Percentiles rank a stretch among this genome's conserved stretches.
phyloP scores from a whole-genome alignment of 306 rosid genomes.

The Malus sylvestris region DNA sequence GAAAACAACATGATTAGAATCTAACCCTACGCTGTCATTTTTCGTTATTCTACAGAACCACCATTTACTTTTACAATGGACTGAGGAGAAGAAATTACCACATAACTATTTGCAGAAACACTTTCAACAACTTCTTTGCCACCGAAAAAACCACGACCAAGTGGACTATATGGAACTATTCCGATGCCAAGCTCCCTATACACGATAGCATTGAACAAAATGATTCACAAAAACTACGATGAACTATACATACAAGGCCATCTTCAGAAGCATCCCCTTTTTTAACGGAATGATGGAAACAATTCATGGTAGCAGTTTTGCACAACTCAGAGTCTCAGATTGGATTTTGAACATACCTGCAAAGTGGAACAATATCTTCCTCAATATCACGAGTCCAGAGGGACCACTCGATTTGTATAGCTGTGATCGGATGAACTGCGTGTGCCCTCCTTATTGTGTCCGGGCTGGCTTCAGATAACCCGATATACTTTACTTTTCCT shows the following conservation, averaged over 20 bases:
- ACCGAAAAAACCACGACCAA: slow-evolving; percentile 73
- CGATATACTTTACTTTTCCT: slow-evolving; percentile 65
- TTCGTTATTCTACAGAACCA: neutral
- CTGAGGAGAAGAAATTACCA: slow-evolving; percentile 29
- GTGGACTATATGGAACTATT: slow-evolving; percentile 73
- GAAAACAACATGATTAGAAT: neutral
- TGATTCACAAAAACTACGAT: neutral
- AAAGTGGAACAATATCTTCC: slow-evolving; percentile 59
- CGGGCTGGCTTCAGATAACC: slow-evolving; percentile 69
- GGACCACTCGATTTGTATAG: slow-evolving; percentile 77
- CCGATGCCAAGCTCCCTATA: slow-evolving; percentile 83
- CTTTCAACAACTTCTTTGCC: slow-evolving; percentile 59
- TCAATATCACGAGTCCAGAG: slow-evolving; percentile 76
- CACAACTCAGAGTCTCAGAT: too few species aligned
- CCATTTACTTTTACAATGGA: neutral
- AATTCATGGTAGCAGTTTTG: neutral
- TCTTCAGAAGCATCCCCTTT: neutral
- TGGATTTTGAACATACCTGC: slow-evolving; percentile 37
- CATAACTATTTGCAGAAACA: slow-evolving; percentile 24
- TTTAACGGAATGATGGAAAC: neutral
- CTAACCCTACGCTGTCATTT: neutral
- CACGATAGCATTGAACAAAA: neutral
- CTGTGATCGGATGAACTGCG: slow-evolving; percentile 74
- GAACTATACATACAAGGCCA: neutral
- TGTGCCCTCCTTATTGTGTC: slow-evolving; percentile 81